phyloP scores from a whole-genome alignment of 164 flowering plant species.

The Litsea cubeba region DNA sequence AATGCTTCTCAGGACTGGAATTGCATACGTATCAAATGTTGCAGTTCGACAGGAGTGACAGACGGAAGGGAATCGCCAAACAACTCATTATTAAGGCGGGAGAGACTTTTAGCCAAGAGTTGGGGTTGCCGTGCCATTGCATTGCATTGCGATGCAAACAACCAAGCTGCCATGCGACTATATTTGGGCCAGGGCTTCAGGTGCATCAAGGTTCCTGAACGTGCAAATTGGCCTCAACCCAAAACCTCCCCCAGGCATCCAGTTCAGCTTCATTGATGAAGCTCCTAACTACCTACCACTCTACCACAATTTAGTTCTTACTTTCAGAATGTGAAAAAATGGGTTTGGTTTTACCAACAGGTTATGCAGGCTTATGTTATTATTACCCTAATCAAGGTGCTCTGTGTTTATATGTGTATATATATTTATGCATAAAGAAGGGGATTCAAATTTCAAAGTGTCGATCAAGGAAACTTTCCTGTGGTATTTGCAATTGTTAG shows the following conservation, averaged over 20 bases:
- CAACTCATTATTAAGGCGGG: slow-evolving; percentile 71
- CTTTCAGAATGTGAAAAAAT: background rate
- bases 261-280: slow-evolving; percentile 95
- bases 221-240: slow-evolving; percentile 95
- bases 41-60: slow-evolving; percentile 77
- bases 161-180: slow-evolving; percentile 64
- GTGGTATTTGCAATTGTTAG: background rate
- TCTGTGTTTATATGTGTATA: background rate
- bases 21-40: slow-evolving; percentile 91
- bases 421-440: background rate
- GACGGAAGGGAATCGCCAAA: slow-evolving; percentile 88
- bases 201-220: slow-evolving; percentile 68
- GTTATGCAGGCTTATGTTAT: background rate
- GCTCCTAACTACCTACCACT: slow-evolving; percentile 38
- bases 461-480: background rate
- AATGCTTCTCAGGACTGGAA: slow-evolving; percentile 63
- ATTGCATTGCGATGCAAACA: slow-evolving; percentile 73
- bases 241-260: slow-evolving; percentile 59
- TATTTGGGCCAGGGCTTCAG: slow-evolving; percentile 79
- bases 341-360: background rate
- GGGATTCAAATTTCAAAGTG: background rate
- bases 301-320: slow-evolving; percentile 4
- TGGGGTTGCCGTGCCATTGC: slow-evolving; percentile 95
- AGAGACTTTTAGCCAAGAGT: slow-evolving; percentile 57
- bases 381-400: background rate